phyloP scores from a whole-genome alignment of 2,329 filamentous ascomycete genomes.

The Colletotrichum orchidophilum region DNA sequence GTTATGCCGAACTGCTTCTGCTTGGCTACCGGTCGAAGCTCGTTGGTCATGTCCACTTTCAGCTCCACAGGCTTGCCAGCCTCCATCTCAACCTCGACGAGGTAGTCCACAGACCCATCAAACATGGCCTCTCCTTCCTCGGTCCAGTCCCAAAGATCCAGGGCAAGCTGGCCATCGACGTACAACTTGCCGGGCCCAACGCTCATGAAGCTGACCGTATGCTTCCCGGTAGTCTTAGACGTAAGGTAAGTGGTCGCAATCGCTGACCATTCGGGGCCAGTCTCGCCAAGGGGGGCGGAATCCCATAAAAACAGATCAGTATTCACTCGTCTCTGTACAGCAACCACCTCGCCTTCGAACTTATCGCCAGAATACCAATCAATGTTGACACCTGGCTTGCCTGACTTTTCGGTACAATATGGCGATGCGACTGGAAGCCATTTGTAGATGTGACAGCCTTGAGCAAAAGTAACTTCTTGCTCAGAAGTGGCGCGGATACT shows the following conservation, averaged over 20 bases:
- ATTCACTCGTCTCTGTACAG: slow-evolving; percentile 68
- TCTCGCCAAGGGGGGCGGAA: slow-evolving; percentile 67
- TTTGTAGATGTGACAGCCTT: slow-evolving; percentile 71
- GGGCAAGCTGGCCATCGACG: slow-evolving; percentile 65
- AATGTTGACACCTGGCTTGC: slow-evolving; percentile 68
- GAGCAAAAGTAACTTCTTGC: slow-evolving; percentile 66
- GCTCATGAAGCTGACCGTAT: slow-evolving; percentile 74
- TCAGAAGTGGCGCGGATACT: slow-evolving; percentile 66
- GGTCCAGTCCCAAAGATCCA: slow-evolving; percentile 76
- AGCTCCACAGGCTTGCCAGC: slow-evolving; percentile 69
- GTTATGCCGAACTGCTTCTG: slow-evolving; percentile 65
- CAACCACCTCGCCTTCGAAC: slow-evolving; percentile 65
- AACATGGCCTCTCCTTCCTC: slow-evolving; percentile 78
- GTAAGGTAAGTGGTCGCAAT: slow-evolving; percentile 69
- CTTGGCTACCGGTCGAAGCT: slow-evolving; percentile 69
- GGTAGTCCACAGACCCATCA: slow-evolving; percentile 71
- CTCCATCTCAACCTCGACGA: slow-evolving; percentile 68
- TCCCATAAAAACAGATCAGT: slow-evolving; percentile 78
- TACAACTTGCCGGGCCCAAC: slow-evolving; percentile 72
- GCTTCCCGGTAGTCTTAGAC: slow-evolving; percentile 66
- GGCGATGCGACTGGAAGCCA: slow-evolving; percentile 71
- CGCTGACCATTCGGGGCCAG: slow-evolving; percentile 72
- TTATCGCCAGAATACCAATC: slow-evolving; percentile 73
- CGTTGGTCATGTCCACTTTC: slow-evolving; percentile 72
- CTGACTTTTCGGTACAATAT: slow-evolving; percentile 64